phyloP scores from a whole-genome alignment of 2,329 filamentous ascomycete species.

The Plenodomus tracheiphilus region DNA sequence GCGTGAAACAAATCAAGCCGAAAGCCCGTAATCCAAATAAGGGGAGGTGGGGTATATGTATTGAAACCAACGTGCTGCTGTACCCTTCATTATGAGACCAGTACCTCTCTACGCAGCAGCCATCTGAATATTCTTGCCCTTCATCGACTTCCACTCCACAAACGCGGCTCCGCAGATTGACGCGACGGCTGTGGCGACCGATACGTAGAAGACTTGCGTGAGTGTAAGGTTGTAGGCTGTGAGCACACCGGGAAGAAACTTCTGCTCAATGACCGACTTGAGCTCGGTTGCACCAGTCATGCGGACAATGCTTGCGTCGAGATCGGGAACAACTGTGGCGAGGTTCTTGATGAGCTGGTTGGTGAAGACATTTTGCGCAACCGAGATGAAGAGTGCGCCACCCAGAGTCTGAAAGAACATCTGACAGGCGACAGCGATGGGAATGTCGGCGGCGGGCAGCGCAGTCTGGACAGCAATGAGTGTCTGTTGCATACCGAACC shows the following conservation, averaged over 20 bases:
- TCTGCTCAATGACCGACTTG: constrained; percentile 53
- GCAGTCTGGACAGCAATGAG: constrained; percentile 52
- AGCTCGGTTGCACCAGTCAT: constrained; percentile 63
- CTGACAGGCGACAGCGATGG: constrained; percentile 53
- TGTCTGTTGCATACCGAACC: constrained; percentile 54
- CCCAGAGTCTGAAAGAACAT: constrained; percentile 55
- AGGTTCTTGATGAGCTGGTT: constrained; percentile 53
- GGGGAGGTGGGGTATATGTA: constrained; percentile 7
- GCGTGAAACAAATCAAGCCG: not conserved
- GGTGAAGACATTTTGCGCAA: constrained; percentile 56
- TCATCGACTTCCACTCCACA: constrained; percentile 70
- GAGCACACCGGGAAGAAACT: constrained; percentile 59
- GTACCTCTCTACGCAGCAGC: constrained; percentile 32
- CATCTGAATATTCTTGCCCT: constrained; percentile 56
- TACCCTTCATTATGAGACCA: not conserved
- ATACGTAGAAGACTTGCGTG: constrained; percentile 63
- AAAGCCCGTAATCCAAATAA: not conserved
- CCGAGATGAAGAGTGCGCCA: constrained; percentile 54
- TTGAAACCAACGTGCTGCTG: not conserved
- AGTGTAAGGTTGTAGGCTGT: constrained; percentile 67
- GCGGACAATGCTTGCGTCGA: constrained; percentile 50
- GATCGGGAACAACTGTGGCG: constrained; percentile 40
- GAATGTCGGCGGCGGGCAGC: constrained; percentile 48
- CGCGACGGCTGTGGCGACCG: constrained; percentile 57
- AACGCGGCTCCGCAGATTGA: constrained; percentile 58